phyloP scores from a whole-genome alignment of 352 stramenopile species.

The Blastocystis sp. region DNA sequence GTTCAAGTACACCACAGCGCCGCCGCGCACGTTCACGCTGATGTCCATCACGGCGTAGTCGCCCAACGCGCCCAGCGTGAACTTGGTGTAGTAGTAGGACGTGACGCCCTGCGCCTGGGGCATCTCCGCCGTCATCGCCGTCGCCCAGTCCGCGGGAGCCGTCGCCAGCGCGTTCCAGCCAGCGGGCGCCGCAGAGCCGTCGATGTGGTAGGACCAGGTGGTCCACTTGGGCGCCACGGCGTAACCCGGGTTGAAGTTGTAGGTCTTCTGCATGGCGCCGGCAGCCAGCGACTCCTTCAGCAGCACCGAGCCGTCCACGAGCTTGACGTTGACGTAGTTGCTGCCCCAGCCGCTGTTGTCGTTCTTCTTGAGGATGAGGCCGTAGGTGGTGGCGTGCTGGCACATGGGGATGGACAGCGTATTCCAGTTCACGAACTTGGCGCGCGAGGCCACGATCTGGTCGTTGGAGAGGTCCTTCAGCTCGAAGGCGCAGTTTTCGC shows the following conservation, averaged over 20 bases:
- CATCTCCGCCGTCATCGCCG: not conserved
- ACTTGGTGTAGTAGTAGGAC: conserved; percentile 61
- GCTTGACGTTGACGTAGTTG: conserved; percentile 20
- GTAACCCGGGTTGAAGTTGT: conserved; percentile 40
- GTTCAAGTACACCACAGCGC: conserved; percentile 60
- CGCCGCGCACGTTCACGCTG: conserved; percentile 31
- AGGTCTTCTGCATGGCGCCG: not conserved
- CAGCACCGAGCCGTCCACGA: conserved; percentile 6
- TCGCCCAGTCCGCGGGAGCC: conserved; percentile 9
- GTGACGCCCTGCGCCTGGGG: conserved; percentile 13
- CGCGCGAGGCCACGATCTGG: not conserved
- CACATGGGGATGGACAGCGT: conserved; percentile 42
- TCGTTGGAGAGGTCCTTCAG: conserved; percentile 49
- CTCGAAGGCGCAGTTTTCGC: not conserved
- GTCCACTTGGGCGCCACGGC: conserved; percentile 20
- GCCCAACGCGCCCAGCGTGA: not conserved
- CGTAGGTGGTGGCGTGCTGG: conserved; percentile 9
- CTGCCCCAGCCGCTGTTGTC: conserved; percentile 21
- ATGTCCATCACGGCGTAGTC: not conserved
- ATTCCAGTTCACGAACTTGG: not conserved
- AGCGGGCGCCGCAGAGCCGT: not conserved
- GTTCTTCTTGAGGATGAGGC: conserved; percentile 30
- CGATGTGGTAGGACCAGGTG: conserved; percentile 16
- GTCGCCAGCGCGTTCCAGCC: conserved; percentile 14
- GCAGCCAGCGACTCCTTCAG: conserved; percentile 54